These are phyloP conservation scores for Stephania yunnanensis DNA, from an alignment of 164 flowering plant species.

Conservation along the genomic window DNA sequence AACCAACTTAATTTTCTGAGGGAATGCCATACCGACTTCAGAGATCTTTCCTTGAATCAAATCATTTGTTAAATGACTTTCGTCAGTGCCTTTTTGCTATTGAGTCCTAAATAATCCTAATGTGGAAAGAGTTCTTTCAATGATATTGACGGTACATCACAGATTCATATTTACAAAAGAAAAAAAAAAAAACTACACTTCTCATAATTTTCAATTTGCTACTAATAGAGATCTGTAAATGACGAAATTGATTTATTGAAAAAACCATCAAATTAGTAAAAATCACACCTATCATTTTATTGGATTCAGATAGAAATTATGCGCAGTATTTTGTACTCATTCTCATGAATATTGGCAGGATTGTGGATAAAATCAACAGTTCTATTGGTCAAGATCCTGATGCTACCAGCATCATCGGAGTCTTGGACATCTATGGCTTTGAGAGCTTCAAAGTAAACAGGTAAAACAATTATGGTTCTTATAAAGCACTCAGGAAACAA, in stretches of 20 bases:
- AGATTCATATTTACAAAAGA: no score
- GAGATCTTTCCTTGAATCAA: no score
- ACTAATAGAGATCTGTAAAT: not conserved
- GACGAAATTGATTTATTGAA: not conserved
- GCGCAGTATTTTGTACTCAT: not conserved
- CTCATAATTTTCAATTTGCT: no score
- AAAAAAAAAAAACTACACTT: no score
- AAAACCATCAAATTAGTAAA: not conserved
- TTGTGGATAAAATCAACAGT: conserved; percentile 70
- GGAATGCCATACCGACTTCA: no score
- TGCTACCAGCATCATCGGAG: conserved; percentile 66
- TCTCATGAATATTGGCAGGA: conserved; percentile 38
- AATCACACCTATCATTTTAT: not conserved
- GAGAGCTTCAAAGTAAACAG: conserved; percentile 88
- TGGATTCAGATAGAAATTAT: not conserved
- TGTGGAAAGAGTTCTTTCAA: no score
- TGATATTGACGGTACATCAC: no score
- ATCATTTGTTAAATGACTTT: no score
- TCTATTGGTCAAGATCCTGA: conserved; percentile 81
- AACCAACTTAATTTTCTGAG: not conserved
- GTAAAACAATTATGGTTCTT: conserved; percentile 24
- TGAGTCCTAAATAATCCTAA: no score
- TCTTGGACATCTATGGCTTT: conserved; percentile 86
- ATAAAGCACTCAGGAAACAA: not conserved
- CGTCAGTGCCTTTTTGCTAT: no score